These are phyloP conservation scores for Lithohypha guttulata DNA, from an alignment of 2,329 filamentous ascomycete genomes.

Conservation along the genomic window DNA sequence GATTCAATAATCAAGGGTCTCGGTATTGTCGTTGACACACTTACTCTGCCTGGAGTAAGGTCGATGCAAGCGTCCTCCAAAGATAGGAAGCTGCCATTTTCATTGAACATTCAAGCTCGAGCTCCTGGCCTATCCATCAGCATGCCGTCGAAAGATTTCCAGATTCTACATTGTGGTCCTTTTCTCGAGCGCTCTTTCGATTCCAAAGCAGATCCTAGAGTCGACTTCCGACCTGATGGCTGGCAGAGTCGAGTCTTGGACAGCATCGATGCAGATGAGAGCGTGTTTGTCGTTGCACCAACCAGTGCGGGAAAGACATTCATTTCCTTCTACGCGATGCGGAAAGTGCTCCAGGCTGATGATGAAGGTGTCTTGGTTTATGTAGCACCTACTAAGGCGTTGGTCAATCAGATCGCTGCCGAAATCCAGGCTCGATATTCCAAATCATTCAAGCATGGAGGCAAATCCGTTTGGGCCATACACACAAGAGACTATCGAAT, in stretches of 20 bases:
- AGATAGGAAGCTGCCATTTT: background rate
- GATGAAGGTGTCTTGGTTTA: constrained; percentile 66
- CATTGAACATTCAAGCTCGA: background rate
- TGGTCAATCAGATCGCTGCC: constrained; percentile 74
- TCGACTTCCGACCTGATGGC: constrained; percentile 61
- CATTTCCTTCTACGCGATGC: constrained; percentile 77
- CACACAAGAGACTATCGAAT: constrained; percentile 66
- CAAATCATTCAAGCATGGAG: constrained; percentile 50
- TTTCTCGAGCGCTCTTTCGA: constrained; percentile 68
- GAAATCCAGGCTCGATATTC: constrained; percentile 65
- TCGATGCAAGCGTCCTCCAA: too few relatives aligned
- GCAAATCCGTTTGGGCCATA: constrained; percentile 66
- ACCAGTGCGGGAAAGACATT: constrained; percentile 76
- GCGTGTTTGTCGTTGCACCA: constrained; percentile 64
- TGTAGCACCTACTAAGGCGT: constrained; percentile 68
- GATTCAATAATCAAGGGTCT: background rate
- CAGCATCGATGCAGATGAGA: constrained; percentile 58
- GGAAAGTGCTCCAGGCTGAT: constrained; percentile 56
- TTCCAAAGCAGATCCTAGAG: constrained; percentile 55
- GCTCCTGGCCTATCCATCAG: background rate
- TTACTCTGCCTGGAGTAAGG: background rate
- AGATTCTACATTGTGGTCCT: constrained; percentile 57
- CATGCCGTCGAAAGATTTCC: constrained; percentile 47
- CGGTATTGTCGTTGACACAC: background rate
- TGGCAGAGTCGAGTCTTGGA: constrained; percentile 69